These are phyloP conservation scores for Coemansia sp. DNA, from an alignment of 192 early-diverging fungal species.

Conservation along the genomic window DNA sequence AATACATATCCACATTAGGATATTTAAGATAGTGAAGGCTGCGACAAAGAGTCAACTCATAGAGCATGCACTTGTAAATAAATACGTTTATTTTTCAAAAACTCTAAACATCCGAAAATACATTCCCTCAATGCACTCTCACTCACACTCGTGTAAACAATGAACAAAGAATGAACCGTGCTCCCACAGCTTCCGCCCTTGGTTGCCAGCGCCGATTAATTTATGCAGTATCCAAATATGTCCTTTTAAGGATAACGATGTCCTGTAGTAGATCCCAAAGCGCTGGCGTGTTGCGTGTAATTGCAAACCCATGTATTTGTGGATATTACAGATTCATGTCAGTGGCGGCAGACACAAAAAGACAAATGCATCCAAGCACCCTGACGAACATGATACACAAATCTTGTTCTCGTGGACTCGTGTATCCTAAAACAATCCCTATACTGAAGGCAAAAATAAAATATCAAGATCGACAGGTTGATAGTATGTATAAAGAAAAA, in stretches of 20 bases:
- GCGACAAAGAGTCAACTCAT: constrained; percentile 5
- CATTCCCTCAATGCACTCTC: background rate
- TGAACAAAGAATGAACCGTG: constrained; percentile 6
- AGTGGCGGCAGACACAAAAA: background rate
- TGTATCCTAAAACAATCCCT: constrained; percentile 7
- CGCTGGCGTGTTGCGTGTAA: constrained; percentile 1
- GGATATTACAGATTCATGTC: background rate
- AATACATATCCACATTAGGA: constrained; percentile 9
- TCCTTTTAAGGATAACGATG: constrained; percentile 14
- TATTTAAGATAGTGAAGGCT: constrained; percentile 9
- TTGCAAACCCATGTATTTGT: background rate
- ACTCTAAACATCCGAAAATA: constrained; percentile 9
- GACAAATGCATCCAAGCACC: background rate
- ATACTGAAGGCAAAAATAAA: background rate
- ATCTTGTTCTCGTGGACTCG: constrained; percentile 1
- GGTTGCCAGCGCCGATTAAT: constrained; percentile 22
- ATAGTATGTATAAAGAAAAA: background rate
- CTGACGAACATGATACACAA: background rate
- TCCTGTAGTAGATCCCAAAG: constrained; percentile 14
- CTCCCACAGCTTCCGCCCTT: background rate
- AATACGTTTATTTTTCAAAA: constrained; percentile 3
- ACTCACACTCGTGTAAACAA: constrained; percentile 7
- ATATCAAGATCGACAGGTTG: background rate
- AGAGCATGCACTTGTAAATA: constrained; percentile 1
- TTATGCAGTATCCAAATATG: constrained; percentile 38